These are phyloP conservation scores for Sordaria brevicollis DNA, from an alignment of 495 filamentous ascomycete genomes.

Conservation along the genomic window DNA sequence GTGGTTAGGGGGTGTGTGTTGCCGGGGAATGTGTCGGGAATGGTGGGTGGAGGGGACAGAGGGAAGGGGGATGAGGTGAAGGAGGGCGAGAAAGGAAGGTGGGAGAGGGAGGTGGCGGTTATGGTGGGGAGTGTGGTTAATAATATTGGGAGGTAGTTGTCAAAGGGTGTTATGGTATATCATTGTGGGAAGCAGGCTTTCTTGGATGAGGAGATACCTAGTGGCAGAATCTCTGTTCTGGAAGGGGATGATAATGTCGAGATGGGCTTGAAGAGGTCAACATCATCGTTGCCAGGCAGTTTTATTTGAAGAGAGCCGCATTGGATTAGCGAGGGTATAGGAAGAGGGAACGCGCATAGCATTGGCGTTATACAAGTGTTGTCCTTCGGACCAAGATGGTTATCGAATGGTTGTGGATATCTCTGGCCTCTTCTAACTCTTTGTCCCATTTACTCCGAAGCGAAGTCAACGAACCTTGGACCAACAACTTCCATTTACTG, in stretches of 20 bases:
- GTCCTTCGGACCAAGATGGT: background rate
- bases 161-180: no score
- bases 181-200: no score
- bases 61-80: conserved; percentile 27
- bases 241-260: no score
- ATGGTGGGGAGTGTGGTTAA: conserved; percentile 72
- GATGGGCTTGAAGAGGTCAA: no score
- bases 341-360: background rate
- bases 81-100: conserved; percentile 29
- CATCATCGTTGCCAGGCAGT: no score
- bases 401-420: background rate
- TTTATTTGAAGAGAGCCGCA: no score
- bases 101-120: conserved; percentile 90
- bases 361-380: background rate
- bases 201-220: no score
- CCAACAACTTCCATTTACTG: background rate
- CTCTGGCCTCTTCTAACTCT: background rate
- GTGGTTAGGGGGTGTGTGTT: conserved; percentile 63
- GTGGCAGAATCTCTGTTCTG: no score
- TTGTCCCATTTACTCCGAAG: background rate
- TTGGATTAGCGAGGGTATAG: background rate
- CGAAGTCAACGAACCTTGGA: background rate
- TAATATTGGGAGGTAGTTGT: conserved; percentile 29
- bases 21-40: conserved; percentile 34
- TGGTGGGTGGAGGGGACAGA: conserved; percentile 26